Base-by-base conservation (phyloP, 108 stramenopile species). In the Stephanodiscus triporus region DNA sequence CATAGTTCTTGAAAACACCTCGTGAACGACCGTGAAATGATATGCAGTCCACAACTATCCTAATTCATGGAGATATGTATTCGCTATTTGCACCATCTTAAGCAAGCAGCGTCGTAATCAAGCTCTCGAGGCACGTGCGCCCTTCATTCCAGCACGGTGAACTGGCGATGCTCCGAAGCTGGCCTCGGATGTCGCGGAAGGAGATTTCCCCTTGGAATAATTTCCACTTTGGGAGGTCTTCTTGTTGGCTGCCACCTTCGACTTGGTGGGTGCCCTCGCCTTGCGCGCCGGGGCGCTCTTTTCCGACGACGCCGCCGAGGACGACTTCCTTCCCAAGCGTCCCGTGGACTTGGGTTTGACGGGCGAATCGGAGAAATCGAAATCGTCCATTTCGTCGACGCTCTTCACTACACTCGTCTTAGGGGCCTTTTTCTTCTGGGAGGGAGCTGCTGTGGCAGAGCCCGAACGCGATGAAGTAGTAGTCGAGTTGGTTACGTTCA, bases 341-440 rank as follows among this genome's bases (percentile, higher is more conserved):
- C 47, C 47, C 5, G 34, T 38, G 37, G 60, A 42, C 36, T 61
- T 61, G 3, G 60, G 0, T 40, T 57, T 73, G 19, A 50, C 29
- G 9, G 72, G 79, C 8, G 72, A 80, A 47, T 73, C 66, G 17
- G 72, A 63, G 65, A 80, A 73, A 48, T 80, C 67, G 37, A 80
- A 69, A 30, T 63, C 62, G 37, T 80, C 79, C 11, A 53, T 32
- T n/a, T 42, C 37, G 19, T 61, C 60, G 5, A 4, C 60, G 11
- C 27, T 55, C 14, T 63, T 45, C 38, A 43, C 36, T 6, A 20
- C 34, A 8, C 36, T 37, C 26, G 72, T 68, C 51, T 69, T 73
- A 22, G 26, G 7, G 20, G 58, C 16, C 26, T 32, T 47, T 48
- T 58, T 80, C 61, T 73, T 73, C n/a, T n/a, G n/a, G n/a, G n/a